Conservation (phyloP, 2,329 filamentous ascomycete genomes). For the Pyrenophora teres region DNA sequence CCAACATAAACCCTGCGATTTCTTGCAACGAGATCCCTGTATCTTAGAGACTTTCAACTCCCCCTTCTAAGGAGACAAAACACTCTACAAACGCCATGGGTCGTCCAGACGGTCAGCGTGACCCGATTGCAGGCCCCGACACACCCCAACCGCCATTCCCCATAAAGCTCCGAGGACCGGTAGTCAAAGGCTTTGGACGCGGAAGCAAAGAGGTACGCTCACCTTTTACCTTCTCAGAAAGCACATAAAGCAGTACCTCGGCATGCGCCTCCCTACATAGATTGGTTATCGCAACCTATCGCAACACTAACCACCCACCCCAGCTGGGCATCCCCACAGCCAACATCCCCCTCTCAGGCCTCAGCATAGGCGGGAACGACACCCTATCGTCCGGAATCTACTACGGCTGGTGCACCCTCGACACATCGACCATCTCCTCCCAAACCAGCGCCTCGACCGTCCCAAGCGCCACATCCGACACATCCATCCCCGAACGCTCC, state of each 20-base stretch:
- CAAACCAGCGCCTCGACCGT: conserved; percentile 40
- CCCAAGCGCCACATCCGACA: conserved; percentile 25
- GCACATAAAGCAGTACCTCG: not conserved
- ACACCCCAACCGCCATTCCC: conserved; percentile 78
- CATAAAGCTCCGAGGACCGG: conserved; percentile 78
- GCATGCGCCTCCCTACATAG: no score
- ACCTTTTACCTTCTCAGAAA: not conserved
- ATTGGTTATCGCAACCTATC: not conserved
- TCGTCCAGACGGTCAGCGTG: conserved; percentile 30
- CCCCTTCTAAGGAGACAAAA: no score
- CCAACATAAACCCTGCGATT: not conserved
- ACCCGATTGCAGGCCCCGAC: conserved; percentile 70
- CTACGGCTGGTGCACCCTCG: conserved; percentile 85
- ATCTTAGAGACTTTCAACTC: not conserved
- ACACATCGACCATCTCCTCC: conserved; percentile 49
- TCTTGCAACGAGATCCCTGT: not conserved
- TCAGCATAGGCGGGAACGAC: conserved; percentile 70
- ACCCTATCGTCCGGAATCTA: conserved; percentile 80
- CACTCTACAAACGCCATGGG: conserved; percentile 21
- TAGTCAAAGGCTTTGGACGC: conserved; percentile 91
- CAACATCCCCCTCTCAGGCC: conserved; percentile 73
- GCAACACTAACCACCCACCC: not conserved
- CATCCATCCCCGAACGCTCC: conserved; percentile 18
- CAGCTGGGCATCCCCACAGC: conserved; percentile 95
- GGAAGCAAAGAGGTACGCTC: conserved; percentile 80